Conservation (phyloP, 495 filamentous ascomycete species). For the Penicillium cosmopolitanum region DNA sequence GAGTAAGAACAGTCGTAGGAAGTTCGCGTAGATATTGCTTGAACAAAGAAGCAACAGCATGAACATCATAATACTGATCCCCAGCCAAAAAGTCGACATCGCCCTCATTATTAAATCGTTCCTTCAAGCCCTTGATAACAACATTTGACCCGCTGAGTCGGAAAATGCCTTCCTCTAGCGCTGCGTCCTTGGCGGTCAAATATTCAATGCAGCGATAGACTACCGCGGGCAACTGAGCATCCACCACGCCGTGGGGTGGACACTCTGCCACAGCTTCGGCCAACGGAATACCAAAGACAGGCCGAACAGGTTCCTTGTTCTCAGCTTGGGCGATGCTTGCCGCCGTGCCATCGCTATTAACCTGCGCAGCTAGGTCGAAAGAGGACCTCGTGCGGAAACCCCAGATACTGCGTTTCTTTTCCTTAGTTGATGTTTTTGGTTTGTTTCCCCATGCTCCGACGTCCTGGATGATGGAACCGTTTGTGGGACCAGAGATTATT, state of each 20-base stretch:
- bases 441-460: slow-evolving; percentile 87
- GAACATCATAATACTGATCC: slow-evolving; percentile 90
- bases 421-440: slow-evolving; percentile 61
- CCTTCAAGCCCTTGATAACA: slow-evolving; percentile 86
- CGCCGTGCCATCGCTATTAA: slow-evolving; percentile 39
- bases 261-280: slow-evolving; percentile 84
- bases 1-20: slow-evolving; percentile 85
- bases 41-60: slow-evolving; percentile 91
- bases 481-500: slow-evolving; percentile 84
- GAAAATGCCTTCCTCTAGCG: slow-evolving; percentile 93
- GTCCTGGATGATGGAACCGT: slow-evolving; percentile 84
- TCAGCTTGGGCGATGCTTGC: slow-evolving; percentile 48
- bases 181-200: slow-evolving; percentile 79
- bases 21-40: slow-evolving; percentile 94
- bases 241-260: slow-evolving; percentile 68
- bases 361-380: slow-evolving; percentile 56
- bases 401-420: slow-evolving; percentile 94
- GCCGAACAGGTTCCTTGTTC: slow-evolving; percentile 61
- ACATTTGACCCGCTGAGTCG: slow-evolving; percentile 92
- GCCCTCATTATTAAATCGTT: slow-evolving; percentile 91
- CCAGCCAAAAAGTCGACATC: slow-evolving; percentile 87
- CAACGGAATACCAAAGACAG: slow-evolving; percentile 85
- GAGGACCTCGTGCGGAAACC: slow-evolving; percentile 77
- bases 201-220: slow-evolving; percentile 97
- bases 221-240: slow-evolving; percentile 83